Conservation (phyloP, 306 rosid species). For the Inga leiocalycina region DNA sequence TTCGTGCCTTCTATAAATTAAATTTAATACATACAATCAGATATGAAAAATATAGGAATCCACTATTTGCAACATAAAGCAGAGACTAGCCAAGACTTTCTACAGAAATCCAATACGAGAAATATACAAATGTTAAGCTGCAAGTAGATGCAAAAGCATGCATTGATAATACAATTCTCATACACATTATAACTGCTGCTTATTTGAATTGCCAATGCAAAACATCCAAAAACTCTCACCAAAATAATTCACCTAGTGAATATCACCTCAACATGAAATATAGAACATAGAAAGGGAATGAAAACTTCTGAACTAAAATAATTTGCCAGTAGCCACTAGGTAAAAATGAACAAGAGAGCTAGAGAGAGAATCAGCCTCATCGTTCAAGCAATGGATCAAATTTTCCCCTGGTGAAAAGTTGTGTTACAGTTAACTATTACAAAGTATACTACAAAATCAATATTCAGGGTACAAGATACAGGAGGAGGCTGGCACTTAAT, state of each 20-base stretch:
- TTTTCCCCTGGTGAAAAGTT: too few species aligned
- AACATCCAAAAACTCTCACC: slow-evolving; percentile 8
- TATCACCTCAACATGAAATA: neutral
- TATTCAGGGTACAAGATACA: too few species aligned
- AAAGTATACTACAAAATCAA: too few species aligned
- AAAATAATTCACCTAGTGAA: neutral
- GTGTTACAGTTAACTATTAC: too few species aligned
- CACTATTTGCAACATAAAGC: neutral
- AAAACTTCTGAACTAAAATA: neutral
- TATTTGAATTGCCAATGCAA: neutral
- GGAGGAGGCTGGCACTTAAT: too few species aligned
- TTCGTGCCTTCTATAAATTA: slow-evolving; percentile 41
- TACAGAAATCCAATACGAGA: slow-evolving; percentile 33
- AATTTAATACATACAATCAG: slow-evolving; percentile 20
- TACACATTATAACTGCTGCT: neutral
- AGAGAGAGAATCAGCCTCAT: too few species aligned
- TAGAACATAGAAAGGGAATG: too few species aligned
- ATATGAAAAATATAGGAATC: neutral
- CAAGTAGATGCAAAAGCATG: neutral
- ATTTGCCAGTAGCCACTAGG: neutral
- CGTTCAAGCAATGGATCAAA: too few species aligned
- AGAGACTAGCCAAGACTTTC: slow-evolving; percentile 78
- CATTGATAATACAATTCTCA: neutral
- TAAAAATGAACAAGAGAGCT: too few species aligned
- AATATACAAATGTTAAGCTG: slow-evolving; percentile 16